A percentile compares a stretch with the other conserved stretches of the same genome.
These are phyloP conservation scores for Capronia coronata DNA, from an alignment of 2,329 filamentous ascomycete genomes.

Conservation along the genomic window DNA sequence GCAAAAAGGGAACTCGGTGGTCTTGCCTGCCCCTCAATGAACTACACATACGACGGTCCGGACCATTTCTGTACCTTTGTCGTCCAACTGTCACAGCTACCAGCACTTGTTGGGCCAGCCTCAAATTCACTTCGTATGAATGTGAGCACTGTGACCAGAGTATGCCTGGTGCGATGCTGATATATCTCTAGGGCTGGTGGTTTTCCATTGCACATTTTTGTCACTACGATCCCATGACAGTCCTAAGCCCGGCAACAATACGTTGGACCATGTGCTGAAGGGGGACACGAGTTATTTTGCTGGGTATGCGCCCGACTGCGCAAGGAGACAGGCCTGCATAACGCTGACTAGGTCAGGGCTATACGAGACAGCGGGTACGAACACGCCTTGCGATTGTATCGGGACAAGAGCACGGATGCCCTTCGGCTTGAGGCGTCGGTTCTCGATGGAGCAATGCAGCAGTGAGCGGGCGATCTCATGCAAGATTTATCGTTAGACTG, in stretches of 20 bases:
- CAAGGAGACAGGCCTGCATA: not conserved
- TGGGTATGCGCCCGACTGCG: slow-evolving; percentile 36
- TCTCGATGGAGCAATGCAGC: slow-evolving; percentile 46
- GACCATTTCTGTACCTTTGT: slow-evolving; percentile 38
- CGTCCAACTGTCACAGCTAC: slow-evolving; percentile 27
- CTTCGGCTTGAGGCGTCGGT: slow-evolving; percentile 54
- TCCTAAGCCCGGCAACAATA: slow-evolving; percentile 34
- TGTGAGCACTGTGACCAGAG: slow-evolving; percentile 33
- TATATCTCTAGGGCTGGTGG: slow-evolving; percentile 44
- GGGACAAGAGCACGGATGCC: slow-evolving; percentile 46
- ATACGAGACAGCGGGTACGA: slow-evolving; percentile 48
- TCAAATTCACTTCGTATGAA: slow-evolving; percentile 52
- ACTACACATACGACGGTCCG: slow-evolving; percentile 35
- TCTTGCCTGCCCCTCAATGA: slow-evolving; percentile 49
- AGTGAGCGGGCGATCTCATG: slow-evolving; percentile 31
- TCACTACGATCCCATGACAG: slow-evolving; percentile 54
- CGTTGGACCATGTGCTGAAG: slow-evolving; percentile 45
- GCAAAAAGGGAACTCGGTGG: slow-evolving; percentile 37
- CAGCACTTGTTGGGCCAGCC: slow-evolving; percentile 44
- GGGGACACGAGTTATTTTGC: slow-evolving; percentile 46
- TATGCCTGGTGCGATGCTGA: slow-evolving; percentile 2
- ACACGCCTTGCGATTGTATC: slow-evolving; percentile 51
- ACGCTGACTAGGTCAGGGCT: slow-evolving; percentile 35
- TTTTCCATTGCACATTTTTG: slow-evolving; percentile 52
- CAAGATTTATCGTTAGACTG: not conserved